phyloP scores from a whole-genome alignment of 164 flowering plant genomes.

The Macadamia tetraphylla region DNA sequence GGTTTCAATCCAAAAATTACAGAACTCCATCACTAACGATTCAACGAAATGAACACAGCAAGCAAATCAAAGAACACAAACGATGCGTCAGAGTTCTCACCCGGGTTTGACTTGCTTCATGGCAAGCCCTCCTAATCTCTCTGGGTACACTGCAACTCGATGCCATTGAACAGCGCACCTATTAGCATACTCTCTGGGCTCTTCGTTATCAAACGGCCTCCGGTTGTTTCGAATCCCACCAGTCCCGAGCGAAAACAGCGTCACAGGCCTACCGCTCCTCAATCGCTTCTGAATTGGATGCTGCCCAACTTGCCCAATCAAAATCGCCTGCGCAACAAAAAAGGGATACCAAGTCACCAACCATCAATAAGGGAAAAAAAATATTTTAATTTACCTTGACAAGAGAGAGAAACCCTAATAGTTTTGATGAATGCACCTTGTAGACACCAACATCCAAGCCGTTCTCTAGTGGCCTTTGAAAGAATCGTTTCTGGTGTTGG shows the following conservation, averaged over 20 bases:
- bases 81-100: conserved; percentile 25
- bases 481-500: conserved; percentile 10
- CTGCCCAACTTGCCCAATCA: conserved; percentile 89
- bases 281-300: conserved; percentile 71
- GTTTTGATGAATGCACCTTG: conserved; percentile 38
- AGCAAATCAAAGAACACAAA: too few relatives aligned
- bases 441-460: conserved; percentile 77
- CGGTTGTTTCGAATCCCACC: conserved; percentile 87
- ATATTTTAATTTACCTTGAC: not conserved
- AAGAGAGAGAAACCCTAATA: not conserved
- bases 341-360: not conserved
- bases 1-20: too few relatives aligned
- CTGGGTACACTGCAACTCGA: conserved; percentile 70
- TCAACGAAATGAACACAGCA: too few relatives aligned
- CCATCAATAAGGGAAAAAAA: too few relatives aligned
- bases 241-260: conserved; percentile 70
- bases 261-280: conserved; percentile 59
- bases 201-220: conserved; percentile 72
- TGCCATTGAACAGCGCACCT: conserved; percentile 91
- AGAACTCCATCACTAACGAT: too few relatives aligned
- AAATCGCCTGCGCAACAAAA: conserved; percentile 54
- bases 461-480: conserved; percentile 48
- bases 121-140: conserved; percentile 50
- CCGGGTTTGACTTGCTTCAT: conserved; percentile 64
- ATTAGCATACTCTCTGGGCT: conserved; percentile 77